A percentile compares a stretch with the other conserved stretches of the same genome.
phyloP scores from a whole-genome alignment of 208 protist species.

The Trypanosomatidae sp. region DNA sequence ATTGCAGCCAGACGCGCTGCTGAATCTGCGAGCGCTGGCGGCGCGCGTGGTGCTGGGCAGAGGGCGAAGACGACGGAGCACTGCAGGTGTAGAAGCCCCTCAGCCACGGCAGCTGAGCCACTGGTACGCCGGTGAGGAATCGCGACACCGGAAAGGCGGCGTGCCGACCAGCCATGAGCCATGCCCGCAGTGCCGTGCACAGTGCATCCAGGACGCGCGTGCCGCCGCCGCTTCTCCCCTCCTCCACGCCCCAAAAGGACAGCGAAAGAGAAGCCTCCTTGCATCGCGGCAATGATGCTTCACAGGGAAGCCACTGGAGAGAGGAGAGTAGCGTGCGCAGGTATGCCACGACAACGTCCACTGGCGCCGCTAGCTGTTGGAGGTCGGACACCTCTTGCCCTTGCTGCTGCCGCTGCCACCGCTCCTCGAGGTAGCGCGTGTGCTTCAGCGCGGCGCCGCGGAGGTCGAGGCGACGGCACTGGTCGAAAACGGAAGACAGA shows the following conservation, averaged over 20 bases:
- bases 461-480: slow-evolving; percentile 51
- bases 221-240: too few relatives aligned
- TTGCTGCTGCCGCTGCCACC: slow-evolving; percentile 16
- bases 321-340: slow-evolving; percentile 36
- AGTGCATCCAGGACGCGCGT: slow-evolving; percentile 34
- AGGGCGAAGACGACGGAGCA: slow-evolving; percentile 2
- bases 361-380: slow-evolving; percentile 29
- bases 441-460: slow-evolving; percentile 60
- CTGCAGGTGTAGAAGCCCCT: slow-evolving; percentile 36
- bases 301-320: slow-evolving; percentile 47
- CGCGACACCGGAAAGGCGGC: slow-evolving; percentile 41
- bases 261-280: too few relatives aligned
- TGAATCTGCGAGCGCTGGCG: slow-evolving; percentile 54
- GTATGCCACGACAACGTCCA: slow-evolving; percentile 46
- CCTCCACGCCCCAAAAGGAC: too few relatives aligned
- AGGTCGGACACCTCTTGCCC: slow-evolving; percentile 6
- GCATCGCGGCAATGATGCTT: slow-evolving; percentile 27
- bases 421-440: slow-evolving; percentile 42
- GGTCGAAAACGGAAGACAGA: slow-evolving; percentile 32
- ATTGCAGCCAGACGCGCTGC: slow-evolving; percentile 67
- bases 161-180: slow-evolving; percentile 46
- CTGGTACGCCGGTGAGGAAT: slow-evolving; percentile 56
- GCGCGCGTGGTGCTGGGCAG: slow-evolving; percentile 14
- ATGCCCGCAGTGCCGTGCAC: slow-evolving; percentile 28
- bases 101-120: slow-evolving; percentile 68